phyloP scores from a whole-genome alignment of 139 green algal genomes.

The Chlorella sp. region DNA sequence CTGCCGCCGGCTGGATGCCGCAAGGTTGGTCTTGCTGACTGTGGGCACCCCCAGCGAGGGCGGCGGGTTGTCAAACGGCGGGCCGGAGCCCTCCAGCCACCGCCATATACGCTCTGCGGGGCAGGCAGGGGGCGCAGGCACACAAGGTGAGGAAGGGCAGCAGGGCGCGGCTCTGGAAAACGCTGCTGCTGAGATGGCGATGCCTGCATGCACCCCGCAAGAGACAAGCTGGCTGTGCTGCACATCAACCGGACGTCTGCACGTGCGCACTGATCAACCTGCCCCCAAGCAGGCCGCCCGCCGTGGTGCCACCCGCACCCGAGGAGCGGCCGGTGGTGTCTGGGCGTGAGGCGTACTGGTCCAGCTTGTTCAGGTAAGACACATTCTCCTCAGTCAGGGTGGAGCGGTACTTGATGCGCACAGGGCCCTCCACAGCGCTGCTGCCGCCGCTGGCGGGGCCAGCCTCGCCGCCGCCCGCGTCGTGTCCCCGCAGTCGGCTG shows the following conservation, averaged over 20 bases:
- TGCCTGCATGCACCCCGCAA: no score
- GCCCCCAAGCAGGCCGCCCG: no score
- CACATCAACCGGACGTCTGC: no score
- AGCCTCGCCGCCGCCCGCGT: neutral
- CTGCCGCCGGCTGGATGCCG: neutral
- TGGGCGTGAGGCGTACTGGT: conserved; percentile 26
- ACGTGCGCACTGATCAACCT: no score
- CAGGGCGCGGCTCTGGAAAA: no score
- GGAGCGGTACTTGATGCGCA: conserved; percentile 33
- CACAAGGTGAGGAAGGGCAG: neutral
- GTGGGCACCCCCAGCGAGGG: conserved; percentile 29
- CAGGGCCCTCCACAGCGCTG: neutral
- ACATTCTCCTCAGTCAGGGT: conserved; percentile 39
- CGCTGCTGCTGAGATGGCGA: no score
- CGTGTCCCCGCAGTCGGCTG: neutral
- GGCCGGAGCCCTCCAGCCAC: conserved; percentile 46
- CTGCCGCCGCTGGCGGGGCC: conserved; percentile 10
- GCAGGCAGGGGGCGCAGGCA: neutral
- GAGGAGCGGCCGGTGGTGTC: conserved; percentile 15
- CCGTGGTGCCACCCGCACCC: conserved; percentile 8
- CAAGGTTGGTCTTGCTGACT: neutral
- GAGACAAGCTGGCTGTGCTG: no score
- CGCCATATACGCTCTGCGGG: conserved; percentile 43
- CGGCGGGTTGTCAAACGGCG: conserved; percentile 46
- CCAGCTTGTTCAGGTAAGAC: conserved; percentile 30